Evolutionary conservation across 23 red algal genomes (phyloP), one percentile per base, ranked within the genome.

Genomic region (Gracilaria vermiculophylla): DNA sequence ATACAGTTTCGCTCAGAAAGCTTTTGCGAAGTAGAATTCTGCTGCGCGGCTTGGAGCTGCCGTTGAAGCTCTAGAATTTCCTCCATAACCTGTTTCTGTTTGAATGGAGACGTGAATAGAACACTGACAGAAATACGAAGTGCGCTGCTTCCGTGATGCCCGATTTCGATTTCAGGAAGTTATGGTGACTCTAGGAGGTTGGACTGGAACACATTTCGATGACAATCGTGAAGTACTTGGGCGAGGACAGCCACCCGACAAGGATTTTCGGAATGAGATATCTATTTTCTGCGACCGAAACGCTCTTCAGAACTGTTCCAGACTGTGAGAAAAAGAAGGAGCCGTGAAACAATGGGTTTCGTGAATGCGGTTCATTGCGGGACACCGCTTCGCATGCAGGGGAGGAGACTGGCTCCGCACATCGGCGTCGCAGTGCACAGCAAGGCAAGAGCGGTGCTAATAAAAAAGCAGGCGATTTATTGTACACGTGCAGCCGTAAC

Each of bases 1-100:
- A 93, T 55, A 42, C 90, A 93, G 57, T 93, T 93, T 43, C 80
- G 67, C 28, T 93, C 90, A 15, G 90, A 93, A 12, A 93, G 72
- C 21, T 64, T 73, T 43, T 80, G 87, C 10, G 73, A 39, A 57
- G 78, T 77, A 6, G 80, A 52, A 29, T 41, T 49, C 21, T 74
- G 41, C 77, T 93, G 90, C 15, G 73, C 78, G 43, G 90, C 55
- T 49, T 78, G 76, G 3, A 93, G 77, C 78, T 93, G 62, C 19
- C 34, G 52, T 52, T 93, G 90, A 20, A 93, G 69, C 41, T 73
- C 64, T 14, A 93, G 65, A 49, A 93, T 93, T 62, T 93, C 90
- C 10, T 93, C 90, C 90, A 93, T 93, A 0, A 9, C 52, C 33
- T 48, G 28, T 64, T 36, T 35, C 29, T 17, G 10, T 24, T 24